These are phyloP conservation scores for Coleophoma cylindrospora DNA, from an alignment of 2,329 filamentous ascomycete genomes.

Conservation along the genomic window DNA sequence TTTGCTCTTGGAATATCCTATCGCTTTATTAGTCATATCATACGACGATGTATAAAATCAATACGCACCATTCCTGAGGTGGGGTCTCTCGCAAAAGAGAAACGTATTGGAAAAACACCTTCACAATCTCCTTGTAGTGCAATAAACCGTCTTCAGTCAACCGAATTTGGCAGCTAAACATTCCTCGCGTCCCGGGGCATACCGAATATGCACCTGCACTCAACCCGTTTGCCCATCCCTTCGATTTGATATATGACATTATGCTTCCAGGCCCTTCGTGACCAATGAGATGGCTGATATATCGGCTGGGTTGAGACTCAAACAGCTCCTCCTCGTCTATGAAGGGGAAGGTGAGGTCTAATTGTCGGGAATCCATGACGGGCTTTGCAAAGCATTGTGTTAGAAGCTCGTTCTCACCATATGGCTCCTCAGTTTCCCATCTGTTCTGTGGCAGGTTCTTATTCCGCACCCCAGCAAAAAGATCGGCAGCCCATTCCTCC, in stretches of 20 bases:
- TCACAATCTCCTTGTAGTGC: conserved; percentile 60
- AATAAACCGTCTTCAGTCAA: conserved; percentile 57
- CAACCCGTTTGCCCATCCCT: conserved; percentile 66
- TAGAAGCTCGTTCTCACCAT: conserved; percentile 51
- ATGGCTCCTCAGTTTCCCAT: conserved; percentile 60
- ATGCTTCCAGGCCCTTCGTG: conserved; percentile 73
- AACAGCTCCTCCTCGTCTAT: conserved; percentile 64
- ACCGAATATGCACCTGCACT: conserved; percentile 59
- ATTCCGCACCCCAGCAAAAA: conserved; percentile 64
- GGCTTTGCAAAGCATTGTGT: conserved; percentile 69
- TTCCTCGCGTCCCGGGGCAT: conserved; percentile 57
- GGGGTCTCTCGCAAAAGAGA: conserved; percentile 74
- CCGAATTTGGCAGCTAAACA: conserved; percentile 61
- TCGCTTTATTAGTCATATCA: not conserved
- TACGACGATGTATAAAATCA: not conserved
- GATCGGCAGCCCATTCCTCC: conserved; percentile 62
- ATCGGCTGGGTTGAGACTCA: conserved; percentile 63
- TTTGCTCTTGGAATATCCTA: conserved; percentile 84
- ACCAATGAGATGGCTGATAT: conserved; percentile 68
- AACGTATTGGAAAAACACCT: conserved; percentile 75
- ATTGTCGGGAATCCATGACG: conserved; percentile 62
- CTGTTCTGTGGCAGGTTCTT: conserved; percentile 60
- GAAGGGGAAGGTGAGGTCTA: conserved; percentile 66
- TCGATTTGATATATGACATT: conserved; percentile 65
- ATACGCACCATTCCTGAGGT: conserved; percentile 64